Conservation (phyloP, 2,329 filamentous ascomycete species). For the Ascochyta viciae-villosae region DNA sequence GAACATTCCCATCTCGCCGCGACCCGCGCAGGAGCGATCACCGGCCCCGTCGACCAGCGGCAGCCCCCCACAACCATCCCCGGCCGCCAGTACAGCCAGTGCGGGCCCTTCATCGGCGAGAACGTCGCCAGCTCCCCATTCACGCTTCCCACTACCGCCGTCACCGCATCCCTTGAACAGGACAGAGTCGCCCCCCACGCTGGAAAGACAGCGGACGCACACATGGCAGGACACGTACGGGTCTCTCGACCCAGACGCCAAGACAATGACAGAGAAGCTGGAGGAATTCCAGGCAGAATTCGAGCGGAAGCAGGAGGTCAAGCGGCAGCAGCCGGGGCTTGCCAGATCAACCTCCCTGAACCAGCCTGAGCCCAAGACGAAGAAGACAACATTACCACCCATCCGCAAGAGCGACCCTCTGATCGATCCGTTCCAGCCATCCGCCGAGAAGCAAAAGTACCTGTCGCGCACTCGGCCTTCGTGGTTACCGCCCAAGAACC, state of each 20-base stretch:
- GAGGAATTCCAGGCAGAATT: conserved; percentile 77
- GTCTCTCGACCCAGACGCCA: conserved; percentile 74
- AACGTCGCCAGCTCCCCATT: conserved; percentile 35
- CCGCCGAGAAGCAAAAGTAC: conserved; percentile 85
- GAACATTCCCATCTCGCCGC: conserved; percentile 81
- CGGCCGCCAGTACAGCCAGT: conserved; percentile 25
- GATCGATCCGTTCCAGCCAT: conserved; percentile 83
- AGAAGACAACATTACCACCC: conserved; percentile 62
- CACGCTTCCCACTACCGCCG: conserved; percentile 27
- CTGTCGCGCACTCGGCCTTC: conserved; percentile 78
- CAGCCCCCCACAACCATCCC: conserved; percentile 38
- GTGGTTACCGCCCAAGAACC: conserved; percentile 86
- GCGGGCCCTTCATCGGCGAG: conserved; percentile 29
- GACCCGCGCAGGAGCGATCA: conserved; percentile 48
- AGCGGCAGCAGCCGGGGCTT: conserved; percentile 55
- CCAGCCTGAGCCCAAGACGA: conserved; percentile 56
- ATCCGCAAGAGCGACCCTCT: conserved; percentile 78
- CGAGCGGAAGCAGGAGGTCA: conserved; percentile 58
- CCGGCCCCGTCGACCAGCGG: conserved; percentile 43
- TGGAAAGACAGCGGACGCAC: conserved; percentile 64
- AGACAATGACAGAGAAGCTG: conserved; percentile 78
- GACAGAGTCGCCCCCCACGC: conserved; percentile 30
- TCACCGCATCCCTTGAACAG: conserved; percentile 28
- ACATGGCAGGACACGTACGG: conserved; percentile 77
- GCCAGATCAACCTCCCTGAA: conserved; percentile 41